Evolutionary conservation across 495 filamentous ascomycete species (phyloP), one percentile per base, ranked within the genome.

Genomic region (Friedmanniomyces simplex): DNA sequence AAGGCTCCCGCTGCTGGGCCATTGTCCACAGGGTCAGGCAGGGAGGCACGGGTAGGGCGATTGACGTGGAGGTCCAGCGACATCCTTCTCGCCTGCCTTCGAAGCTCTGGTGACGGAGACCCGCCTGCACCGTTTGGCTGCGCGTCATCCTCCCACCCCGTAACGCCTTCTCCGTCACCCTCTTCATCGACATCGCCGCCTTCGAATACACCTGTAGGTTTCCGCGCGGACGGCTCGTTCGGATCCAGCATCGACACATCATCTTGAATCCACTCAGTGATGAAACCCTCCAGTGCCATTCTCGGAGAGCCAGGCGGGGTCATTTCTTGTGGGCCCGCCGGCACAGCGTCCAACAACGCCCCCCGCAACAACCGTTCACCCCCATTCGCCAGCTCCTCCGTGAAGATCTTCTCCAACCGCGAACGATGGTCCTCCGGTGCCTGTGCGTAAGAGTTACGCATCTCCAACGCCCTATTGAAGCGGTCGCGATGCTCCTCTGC

Each of bases 1-100:
- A 53, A 64, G 20, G 24, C 3, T 10, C 45, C 47, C 13, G 41
- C 4, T 0, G 20, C 18, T 18, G 60, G 41, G 43, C 56, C 56
- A 47, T 34, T 5, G 10, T 39, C 34, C 7, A 58, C 12, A 18
- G 56, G 56, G 3, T 47, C 48, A 1, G 56, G 56, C 5, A 52
- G 36, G 6, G 22, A 10, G 21, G 36, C 36, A n/a, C 1, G 52
- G 4, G 11, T 7, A 14, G 46, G 2, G 20, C 55, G 55, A 13
- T 36, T 21, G 20, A 43, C 37, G 22, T 52, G 45, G 46, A 21
- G 21, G 11, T 30, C 52, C 20, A 21, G 14, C 13, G 37, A 24
- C 48, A 4, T 32, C 10, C 30, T 52, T 32, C 3, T 16, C n/a
- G 1, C 24, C 2, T 4, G 11, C 46, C 20, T 49, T 26, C 7